phyloP scores from a whole-genome alignment of 1,284 basidiomycete genomes.

The Porodaedalea pini region DNA sequence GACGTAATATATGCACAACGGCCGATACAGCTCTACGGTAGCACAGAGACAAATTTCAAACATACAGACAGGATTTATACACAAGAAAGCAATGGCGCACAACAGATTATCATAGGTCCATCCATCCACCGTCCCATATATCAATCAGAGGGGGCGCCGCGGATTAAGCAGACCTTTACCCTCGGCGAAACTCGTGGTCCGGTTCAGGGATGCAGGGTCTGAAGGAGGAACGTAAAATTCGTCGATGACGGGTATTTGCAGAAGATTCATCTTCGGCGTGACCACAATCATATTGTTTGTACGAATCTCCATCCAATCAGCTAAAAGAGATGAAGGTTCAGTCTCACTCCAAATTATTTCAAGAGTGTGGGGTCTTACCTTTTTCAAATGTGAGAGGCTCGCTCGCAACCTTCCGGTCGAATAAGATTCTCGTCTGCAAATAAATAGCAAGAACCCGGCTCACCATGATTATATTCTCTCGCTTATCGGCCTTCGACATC shows the following conservation, averaged over 20 bases:
- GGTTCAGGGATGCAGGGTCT: constrained; percentile 59
- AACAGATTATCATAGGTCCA: neutral
- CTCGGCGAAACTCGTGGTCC: constrained; percentile 70
- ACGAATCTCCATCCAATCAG: constrained; percentile 95
- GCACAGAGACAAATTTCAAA: neutral
- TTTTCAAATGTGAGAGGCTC: constrained; percentile 94
- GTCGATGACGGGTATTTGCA: constrained; percentile 93
- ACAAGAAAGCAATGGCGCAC: neutral
- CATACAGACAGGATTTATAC: neutral
- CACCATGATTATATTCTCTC: constrained; percentile 91
- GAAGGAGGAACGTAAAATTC: constrained; percentile 82
- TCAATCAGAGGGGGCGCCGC: constrained; percentile 23
- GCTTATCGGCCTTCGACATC: constrained; percentile 95
- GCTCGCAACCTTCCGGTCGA: constrained; percentile 62
- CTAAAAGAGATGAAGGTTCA: constrained; percentile 35
- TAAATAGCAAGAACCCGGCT: constrained; percentile 19
- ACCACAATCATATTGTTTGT: constrained; percentile 92
- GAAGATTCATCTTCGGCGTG: constrained; percentile 89
- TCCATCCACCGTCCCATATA: neutral
- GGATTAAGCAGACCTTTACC: constrained; percentile 70
- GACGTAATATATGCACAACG: neutral
- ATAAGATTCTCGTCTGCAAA: neutral
- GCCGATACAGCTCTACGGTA: neutral
- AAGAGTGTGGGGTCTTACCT: constrained; percentile 43
- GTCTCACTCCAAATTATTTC: constrained; percentile 8